Base-by-base conservation (phyloP, 176 grass and related monocot genomes). In the Thalia dealbata region DNA sequence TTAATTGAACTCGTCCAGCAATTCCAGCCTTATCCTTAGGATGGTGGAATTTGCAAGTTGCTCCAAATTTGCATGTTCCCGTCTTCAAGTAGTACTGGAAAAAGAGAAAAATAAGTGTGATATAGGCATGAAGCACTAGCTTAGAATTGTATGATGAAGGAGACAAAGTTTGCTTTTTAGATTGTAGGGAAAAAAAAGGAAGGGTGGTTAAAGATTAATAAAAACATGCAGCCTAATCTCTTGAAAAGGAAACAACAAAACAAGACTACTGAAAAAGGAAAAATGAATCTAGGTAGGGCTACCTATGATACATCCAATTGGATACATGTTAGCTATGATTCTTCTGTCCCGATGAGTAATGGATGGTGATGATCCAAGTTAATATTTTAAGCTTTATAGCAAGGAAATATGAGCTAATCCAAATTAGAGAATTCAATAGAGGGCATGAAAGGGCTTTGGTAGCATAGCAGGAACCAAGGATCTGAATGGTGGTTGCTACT, bases 41-140 rank as follows among this genome's bases (percentile, higher is more conserved):
- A 51, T 96, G 91, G 64, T 96, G 85, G 78, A 96, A 96, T 78
- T 96, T 96, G 82, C 91, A 96, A 60, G 87, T 91, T 73, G 91
- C 82, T 85, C 91, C 91, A 81, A 96, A 96, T 85, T 91, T 96
- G 87, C 91, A 91, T 16, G 85, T 86, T 52, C 91, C 91, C 14
- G 91, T 96, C 82, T 91, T 96, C 73, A 96, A 82, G 84, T 88
- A 96, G 78, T 91, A 96, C 91, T 96, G 81, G 43, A 79, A 80
- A 74, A 6, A 25, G 5, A 43, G n/a, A n/a, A 52, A 22, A 18
- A 65, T 23, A 10, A 3, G 45, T 32, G n/a, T 12, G 15, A 14
- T 10, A 46, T 3, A 48, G 25, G 27, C 24, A 24, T 25, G 22
- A 46, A 25, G n/a, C 25, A 48, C 56, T 46, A 26, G 28, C 19